A percentile compares a stretch with the other conserved stretches of the same genome.
Conservation (phyloP, 1,284 basidiomycete species). For the Mycena sp. region DNA sequence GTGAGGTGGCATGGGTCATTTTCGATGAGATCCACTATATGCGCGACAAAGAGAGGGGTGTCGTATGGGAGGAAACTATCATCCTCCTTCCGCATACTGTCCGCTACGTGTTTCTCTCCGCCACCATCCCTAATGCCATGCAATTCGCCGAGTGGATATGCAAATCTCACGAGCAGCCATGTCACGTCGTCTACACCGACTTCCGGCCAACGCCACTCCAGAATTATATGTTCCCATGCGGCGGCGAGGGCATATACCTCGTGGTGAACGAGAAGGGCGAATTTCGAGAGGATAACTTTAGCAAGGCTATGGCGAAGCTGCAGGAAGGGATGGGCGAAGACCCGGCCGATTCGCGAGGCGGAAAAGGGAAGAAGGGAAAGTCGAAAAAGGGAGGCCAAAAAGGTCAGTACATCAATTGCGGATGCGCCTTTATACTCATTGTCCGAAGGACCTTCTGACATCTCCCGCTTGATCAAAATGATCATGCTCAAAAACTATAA, state of each 20-base stretch:
- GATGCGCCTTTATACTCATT: slow-evolving; percentile 15
- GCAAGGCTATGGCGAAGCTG: slow-evolving; percentile 96
- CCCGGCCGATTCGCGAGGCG: slow-evolving; percentile 84
- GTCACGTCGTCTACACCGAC: slow-evolving; percentile 99
- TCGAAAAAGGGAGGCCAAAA: slow-evolving; percentile 92
- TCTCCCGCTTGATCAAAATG: slow-evolving; percentile 98
- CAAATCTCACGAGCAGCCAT: slow-evolving; percentile 96
- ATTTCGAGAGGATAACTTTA: slow-evolving; percentile 97
- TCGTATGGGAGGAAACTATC: slow-evolving; percentile 94
- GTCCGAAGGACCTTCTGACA: slow-evolving; percentile 87
- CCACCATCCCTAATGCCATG: slow-evolving; percentile 99
- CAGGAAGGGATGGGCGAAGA: slow-evolving; percentile 91
- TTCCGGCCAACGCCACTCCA: slow-evolving; percentile 98
- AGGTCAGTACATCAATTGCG: slow-evolving; percentile 55
- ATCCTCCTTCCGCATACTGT: slow-evolving; percentile 97
- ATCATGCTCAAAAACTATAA: slow-evolving; percentile 99
- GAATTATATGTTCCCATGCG: slow-evolving; percentile 97
- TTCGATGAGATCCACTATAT: slow-evolving; percentile 99
- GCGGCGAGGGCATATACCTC: slow-evolving; percentile 96
- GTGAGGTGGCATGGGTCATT: slow-evolving; percentile 99
- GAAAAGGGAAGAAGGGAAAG: slow-evolving; percentile 90
- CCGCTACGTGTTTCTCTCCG: slow-evolving; percentile 99
- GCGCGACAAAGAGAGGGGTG: slow-evolving; percentile 94
- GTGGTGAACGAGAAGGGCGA: slow-evolving; percentile 98
- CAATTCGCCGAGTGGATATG: slow-evolving; percentile 99